A percentile compares a stretch with the other conserved stretches of the same genome.
phyloP scores from a whole-genome alignment of 345 rosid genomes.

The Salix suchowensis region DNA sequence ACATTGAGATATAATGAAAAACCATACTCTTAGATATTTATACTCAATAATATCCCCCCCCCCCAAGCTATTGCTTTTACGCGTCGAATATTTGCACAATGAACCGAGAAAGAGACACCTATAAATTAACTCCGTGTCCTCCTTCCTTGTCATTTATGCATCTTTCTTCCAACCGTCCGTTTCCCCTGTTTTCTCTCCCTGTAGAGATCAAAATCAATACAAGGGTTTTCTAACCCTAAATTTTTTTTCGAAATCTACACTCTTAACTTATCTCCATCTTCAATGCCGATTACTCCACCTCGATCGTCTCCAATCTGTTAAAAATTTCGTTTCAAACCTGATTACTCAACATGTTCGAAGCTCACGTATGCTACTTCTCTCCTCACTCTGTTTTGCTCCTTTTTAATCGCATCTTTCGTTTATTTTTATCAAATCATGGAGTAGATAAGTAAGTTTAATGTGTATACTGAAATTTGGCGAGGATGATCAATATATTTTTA shows the following conservation, averaged over 20 bases:
- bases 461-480: background rate
- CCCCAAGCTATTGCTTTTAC: too few relatives aligned
- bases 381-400: background rate
- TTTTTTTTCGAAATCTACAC: background rate
- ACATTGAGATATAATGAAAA: too few relatives aligned
- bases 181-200: slow-evolving; percentile 13
- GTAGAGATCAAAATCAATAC: slow-evolving; percentile 11
- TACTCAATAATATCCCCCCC: too few relatives aligned
- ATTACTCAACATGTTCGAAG: slow-evolving; percentile 73
- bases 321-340: background rate
- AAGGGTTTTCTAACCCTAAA: slow-evolving; percentile 6
- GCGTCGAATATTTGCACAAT: too few relatives aligned
- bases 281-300: slow-evolving; percentile 31
- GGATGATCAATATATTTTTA: background rate
- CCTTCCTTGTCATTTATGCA: background rate
- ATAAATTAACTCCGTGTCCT: background rate
- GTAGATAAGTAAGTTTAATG: background rate
- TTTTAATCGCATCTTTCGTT: background rate
- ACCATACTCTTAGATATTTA: too few relatives aligned
- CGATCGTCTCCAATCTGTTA: slow-evolving; percentile 34
- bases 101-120: background rate
- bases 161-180: slow-evolving; percentile 37
- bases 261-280: background rate
- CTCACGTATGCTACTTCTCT: slow-evolving; percentile 53
- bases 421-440: background rate